Conservation (phyloP, 192 early-diverging fungal genomes). For the Dispira simplex region DNA sequence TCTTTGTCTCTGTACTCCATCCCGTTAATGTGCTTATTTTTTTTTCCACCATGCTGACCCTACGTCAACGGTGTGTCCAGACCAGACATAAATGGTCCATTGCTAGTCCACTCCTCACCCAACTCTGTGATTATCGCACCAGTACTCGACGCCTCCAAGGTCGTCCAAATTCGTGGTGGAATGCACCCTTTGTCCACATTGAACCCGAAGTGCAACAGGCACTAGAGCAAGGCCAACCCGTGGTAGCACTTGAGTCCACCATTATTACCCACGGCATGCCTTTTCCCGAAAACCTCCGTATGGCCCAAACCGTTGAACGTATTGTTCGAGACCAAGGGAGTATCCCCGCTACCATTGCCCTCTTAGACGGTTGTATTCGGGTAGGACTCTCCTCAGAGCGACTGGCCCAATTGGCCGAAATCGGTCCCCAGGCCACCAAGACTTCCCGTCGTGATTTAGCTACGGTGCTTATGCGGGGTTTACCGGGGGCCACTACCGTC, state of each 20-base stretch:
- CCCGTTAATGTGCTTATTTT: too few species aligned
- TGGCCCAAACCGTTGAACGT: slow-evolving; percentile 63
- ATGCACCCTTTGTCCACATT: too few species aligned
- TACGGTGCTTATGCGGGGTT: slow-evolving; percentile 46
- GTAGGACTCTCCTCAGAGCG: slow-evolving; percentile 56
- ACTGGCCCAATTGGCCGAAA: slow-evolving; percentile 43
- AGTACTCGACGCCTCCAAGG: too few species aligned
- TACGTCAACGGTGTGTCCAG: too few species aligned
- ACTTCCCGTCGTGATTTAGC: slow-evolving; percentile 76
- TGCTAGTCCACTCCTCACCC: too few species aligned
- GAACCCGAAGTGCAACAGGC: slow-evolving; percentile 33
- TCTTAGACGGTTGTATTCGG: slow-evolving; percentile 70
- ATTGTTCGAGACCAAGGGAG: slow-evolving; percentile 56
- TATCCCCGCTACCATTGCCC: slow-evolving; percentile 78
- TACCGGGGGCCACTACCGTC: slow-evolving; percentile 84
- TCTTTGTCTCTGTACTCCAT: too few species aligned
- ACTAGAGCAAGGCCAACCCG: slow-evolving; percentile 38
- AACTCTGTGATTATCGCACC: too few species aligned
- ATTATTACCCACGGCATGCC: slow-evolving; percentile 97
- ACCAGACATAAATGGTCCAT: too few species aligned
- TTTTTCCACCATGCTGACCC: too few species aligned
- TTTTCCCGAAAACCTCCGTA: slow-evolving; percentile 80
- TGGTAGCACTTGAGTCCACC: slow-evolving; percentile 88
- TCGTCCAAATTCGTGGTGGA: too few species aligned
- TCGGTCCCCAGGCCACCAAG: slow-evolving; percentile 49